These are phyloP conservation scores for Isoetes taiwanensis DNA, from an alignment of 75 land plant genomes.

Conservation along the genomic window DNA sequence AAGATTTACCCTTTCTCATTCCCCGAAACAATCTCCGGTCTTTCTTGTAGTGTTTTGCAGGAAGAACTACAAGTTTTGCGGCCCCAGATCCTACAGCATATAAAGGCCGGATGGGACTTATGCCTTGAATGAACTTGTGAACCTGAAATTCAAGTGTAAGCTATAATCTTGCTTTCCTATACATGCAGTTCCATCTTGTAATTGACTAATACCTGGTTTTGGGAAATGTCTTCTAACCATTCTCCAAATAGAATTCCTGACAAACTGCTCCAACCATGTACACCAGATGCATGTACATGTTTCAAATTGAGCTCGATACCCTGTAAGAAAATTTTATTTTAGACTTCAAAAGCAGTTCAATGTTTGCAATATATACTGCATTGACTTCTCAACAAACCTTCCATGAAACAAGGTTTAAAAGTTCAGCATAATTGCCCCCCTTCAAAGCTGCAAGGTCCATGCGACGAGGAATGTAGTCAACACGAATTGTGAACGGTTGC, in stretches of 20 bases:
- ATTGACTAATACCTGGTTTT: constrained; percentile 49
- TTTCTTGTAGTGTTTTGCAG: constrained; percentile 71
- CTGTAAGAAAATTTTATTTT: constrained; percentile 30
- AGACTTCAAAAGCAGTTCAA: neutral
- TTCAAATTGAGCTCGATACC: constrained; percentile 78
- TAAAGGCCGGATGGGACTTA: constrained; percentile 58
- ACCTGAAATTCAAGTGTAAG: constrained; percentile 25
- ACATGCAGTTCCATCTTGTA: neutral
- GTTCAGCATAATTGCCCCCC: constrained; percentile 71
- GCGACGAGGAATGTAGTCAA: constrained; percentile 69
- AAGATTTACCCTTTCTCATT: constrained; percentile 57
- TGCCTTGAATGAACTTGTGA: constrained; percentile 67
- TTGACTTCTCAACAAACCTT: too few species aligned
- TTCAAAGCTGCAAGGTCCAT: constrained; percentile 60
- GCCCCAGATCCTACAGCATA: constrained; percentile 79
- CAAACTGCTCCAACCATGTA: constrained; percentile 71
- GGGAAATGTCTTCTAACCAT: constrained; percentile 93
- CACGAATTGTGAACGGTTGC: constrained; percentile 51
- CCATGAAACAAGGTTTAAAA: constrained; percentile 81
- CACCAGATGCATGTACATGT: constrained; percentile 58
- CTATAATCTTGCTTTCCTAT: neutral
- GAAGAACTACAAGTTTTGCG: constrained; percentile 71
- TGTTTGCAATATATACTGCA: neutral
- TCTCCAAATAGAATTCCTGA: constrained; percentile 66
- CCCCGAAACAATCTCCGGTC: constrained; percentile 66